A percentile compares a stretch with the other conserved stretches of the same genome.
These are phyloP conservation scores for Cantharellus anzutake DNA, from an alignment of 768 basidiomycete species.

Conservation along the genomic window DNA sequence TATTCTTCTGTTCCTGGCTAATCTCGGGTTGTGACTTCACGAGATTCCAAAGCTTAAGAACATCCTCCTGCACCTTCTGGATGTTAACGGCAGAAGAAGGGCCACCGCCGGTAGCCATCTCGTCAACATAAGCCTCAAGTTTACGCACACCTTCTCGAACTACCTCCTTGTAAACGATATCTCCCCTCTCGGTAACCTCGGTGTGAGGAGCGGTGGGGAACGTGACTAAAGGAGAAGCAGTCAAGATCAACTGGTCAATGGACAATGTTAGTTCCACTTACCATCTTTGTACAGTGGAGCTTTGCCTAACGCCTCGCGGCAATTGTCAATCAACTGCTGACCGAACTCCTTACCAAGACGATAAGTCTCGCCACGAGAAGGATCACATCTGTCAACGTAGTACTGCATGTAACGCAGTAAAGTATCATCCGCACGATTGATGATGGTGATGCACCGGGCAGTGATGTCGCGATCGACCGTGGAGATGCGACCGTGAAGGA, in stretches of 20 bases:
- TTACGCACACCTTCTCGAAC: slow-evolving; percentile 93
- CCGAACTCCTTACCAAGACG: slow-evolving; percentile 94
- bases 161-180: slow-evolving; percentile 88
- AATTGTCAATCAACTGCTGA: slow-evolving; percentile 88
- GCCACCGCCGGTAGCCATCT: slow-evolving; percentile 93
- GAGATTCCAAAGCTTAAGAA: slow-evolving; percentile 90
- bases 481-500: slow-evolving; percentile 86
- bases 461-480: slow-evolving; percentile 94
- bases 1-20: slow-evolving; percentile 89
- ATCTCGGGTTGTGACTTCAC: slow-evolving; percentile 96
- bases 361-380: slow-evolving; percentile 77
- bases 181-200: slow-evolving; percentile 82
- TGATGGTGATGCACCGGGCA: slow-evolving; percentile 88
- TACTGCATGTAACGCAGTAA: slow-evolving; percentile 93
- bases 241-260: neutral
- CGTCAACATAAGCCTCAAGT: slow-evolving; percentile 91
- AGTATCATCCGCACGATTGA: slow-evolving; percentile 91
- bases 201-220: slow-evolving; percentile 97
- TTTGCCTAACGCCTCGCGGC: slow-evolving; percentile 58
- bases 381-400: slow-evolving; percentile 67
- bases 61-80: slow-evolving; percentile 94
- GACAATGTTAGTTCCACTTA: slow-evolving; percentile 20
- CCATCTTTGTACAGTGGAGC: slow-evolving; percentile 94
- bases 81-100: slow-evolving; percentile 74
- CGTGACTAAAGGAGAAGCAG: slow-evolving; percentile 38